phyloP scores from a whole-genome alignment of 768 basidiomycete genomes.

The Suillus lakei region DNA sequence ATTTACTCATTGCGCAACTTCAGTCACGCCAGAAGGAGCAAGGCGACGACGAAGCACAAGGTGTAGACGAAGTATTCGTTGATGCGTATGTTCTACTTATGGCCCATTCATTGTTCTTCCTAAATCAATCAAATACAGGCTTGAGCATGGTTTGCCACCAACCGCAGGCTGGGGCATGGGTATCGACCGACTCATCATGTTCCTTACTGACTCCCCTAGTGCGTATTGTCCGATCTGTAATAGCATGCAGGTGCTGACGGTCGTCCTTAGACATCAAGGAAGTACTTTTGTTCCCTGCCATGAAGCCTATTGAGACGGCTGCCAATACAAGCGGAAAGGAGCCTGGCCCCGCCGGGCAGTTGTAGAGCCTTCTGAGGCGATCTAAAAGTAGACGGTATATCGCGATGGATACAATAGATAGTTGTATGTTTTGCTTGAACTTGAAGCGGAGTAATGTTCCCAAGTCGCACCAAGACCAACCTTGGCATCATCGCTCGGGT shows the following conservation, averaged over 20 bases:
- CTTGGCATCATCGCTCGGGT: background rate
- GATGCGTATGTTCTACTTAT: conserved; percentile 71
- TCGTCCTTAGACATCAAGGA: conserved; percentile 85
- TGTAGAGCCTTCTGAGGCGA: background rate
- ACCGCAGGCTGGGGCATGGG: conserved; percentile 98
- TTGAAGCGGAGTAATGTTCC: background rate
- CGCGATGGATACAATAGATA: background rate
- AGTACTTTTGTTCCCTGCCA: conserved; percentile 94
- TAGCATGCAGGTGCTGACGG: conserved; percentile 14
- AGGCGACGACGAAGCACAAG: conserved; percentile 98
- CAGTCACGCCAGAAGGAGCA: conserved; percentile 90
- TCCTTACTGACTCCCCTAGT: conserved; percentile 97
- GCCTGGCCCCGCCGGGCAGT: conserved; percentile 32
- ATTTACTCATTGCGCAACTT: background rate
- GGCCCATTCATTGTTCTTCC: background rate
- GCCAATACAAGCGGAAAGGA: conserved; percentile 39
- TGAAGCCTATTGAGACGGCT: conserved; percentile 79
- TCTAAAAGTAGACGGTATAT: conserved; percentile 8
- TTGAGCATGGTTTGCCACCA: conserved; percentile 97
- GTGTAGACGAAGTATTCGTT: conserved; percentile 93
- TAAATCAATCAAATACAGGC: conserved; percentile 44
- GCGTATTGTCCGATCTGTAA: conserved; percentile 31
- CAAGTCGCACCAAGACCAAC: background rate
- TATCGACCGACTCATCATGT: conserved; percentile 97
- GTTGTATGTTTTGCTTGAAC: background rate